phyloP scores from a whole-genome alignment of 2,329 filamentous ascomycete genomes.

The Aspergillus sp. region DNA sequence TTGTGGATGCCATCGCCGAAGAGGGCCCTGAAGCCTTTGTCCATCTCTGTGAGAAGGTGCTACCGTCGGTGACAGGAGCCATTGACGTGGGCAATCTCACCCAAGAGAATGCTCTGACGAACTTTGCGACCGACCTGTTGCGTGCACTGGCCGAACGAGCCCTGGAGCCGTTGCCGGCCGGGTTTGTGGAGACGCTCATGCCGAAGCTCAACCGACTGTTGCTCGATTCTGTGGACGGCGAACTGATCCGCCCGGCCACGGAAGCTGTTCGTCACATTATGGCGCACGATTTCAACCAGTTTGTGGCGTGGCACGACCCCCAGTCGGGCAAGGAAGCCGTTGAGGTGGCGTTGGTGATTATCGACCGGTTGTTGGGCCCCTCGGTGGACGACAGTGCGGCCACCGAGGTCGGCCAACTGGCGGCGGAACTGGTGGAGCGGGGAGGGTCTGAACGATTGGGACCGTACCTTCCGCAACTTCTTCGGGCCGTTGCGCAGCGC shows the following conservation, averaged over 20 bases:
- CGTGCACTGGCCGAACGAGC: conserved; percentile 74
- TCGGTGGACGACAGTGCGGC: conserved; percentile 86
- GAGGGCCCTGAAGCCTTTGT: conserved; percentile 61
- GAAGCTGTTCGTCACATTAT: conserved; percentile 84
- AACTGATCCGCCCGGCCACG: conserved; percentile 77
- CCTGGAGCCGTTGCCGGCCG: conserved; percentile 72
- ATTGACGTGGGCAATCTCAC: conserved; percentile 84
- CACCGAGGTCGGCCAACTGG: conserved; percentile 90
- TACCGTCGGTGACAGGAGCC: conserved; percentile 79
- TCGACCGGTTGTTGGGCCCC: conserved; percentile 79
- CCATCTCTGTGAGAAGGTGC: conserved; percentile 71
- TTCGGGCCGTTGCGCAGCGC: conserved; percentile 79
- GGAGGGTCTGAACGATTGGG: conserved; percentile 85
- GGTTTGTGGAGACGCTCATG: conserved; percentile 75
- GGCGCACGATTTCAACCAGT: conserved; percentile 78
- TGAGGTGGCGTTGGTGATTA: conserved; percentile 81
- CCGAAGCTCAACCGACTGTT: conserved; percentile 79
- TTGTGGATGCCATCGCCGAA: conserved; percentile 61
- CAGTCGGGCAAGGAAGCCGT: conserved; percentile 71
- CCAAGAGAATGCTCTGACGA: conserved; percentile 68
- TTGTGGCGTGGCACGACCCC: conserved; percentile 75
- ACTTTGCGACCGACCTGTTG: conserved; percentile 77
- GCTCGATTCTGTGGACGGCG: conserved; percentile 75
- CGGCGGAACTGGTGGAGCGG: conserved; percentile 90
- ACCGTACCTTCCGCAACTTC: conserved; percentile 77